Percentiles rank a stretch among this genome's conserved stretches.
Evolutionary conservation across 2,329 filamentous ascomycete species (phyloP).

Genomic region (Tympanopsis confertula): DNA sequence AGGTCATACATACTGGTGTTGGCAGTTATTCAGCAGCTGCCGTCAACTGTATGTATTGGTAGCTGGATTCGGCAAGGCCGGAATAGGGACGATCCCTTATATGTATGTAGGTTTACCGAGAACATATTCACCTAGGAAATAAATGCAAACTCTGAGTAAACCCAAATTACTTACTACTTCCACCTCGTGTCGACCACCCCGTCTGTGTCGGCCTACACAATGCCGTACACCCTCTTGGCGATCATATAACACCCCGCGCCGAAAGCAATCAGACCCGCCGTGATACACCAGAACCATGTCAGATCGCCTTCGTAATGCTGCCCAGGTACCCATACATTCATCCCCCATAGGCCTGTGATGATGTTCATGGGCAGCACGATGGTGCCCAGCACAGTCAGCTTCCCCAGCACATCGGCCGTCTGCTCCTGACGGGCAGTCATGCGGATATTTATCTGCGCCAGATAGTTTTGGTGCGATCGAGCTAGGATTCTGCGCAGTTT

Average conservation of each 20-base stretch:
- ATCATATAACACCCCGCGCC: slow-evolving; percentile 69
- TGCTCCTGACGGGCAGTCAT: slow-evolving; percentile 97
- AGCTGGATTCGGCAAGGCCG: no score
- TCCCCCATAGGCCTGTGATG: slow-evolving; percentile 95
- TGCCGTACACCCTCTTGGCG: slow-evolving; percentile 73
- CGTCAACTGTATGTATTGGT: no score
- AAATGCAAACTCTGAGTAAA: no score
- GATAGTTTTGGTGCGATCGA: slow-evolving; percentile 86
- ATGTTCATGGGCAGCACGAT: slow-evolving; percentile 99
- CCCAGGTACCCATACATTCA: slow-evolving; percentile 95
- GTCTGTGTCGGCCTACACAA: no score
- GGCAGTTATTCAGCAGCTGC: no score
- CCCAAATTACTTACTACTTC: not conserved
- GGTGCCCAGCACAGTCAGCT: slow-evolving; percentile 87
- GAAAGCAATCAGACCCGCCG: slow-evolving; percentile 66
- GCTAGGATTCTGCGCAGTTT: slow-evolving; percentile 58
- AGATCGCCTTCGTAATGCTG: slow-evolving; percentile 72
- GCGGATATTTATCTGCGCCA: slow-evolving; percentile 97
- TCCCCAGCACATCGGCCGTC: slow-evolving; percentile 87
- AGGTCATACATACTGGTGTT: no score
- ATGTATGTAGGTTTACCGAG: no score
- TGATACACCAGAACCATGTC: slow-evolving; percentile 65
- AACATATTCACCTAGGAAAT: no score
- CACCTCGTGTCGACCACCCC: no score
- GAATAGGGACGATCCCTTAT: no score